Base-by-base conservation (phyloP, 2,329 filamentous ascomycete species). In the Penicillium sclerotigenum region DNA sequence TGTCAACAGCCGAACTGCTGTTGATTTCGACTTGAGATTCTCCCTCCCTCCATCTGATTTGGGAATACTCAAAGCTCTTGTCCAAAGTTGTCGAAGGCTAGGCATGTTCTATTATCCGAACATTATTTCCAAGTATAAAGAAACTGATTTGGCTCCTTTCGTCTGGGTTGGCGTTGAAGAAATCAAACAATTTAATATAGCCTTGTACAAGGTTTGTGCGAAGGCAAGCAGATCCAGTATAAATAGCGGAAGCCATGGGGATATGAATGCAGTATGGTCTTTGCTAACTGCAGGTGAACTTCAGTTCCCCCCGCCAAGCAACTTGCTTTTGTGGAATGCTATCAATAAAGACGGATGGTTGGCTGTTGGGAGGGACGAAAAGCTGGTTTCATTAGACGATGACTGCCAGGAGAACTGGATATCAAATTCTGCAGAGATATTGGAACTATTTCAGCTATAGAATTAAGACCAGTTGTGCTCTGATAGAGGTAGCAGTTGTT, bases 91-190 rank as follows among this genome's bases (percentile, higher is more conserved):
- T 53, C 60, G 59, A 33, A 60, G 36, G 13, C 57, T 66, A 16
- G 68, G 67, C 28, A 62, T 72, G 55, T 66, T 72, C 16, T 60
- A 58, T 52, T 72, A 69, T 54, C 65, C 67, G 2, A 64, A 65
- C 13, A 70, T 71, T 10, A 52, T 71, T 2, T 47, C 58, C 0
- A 57, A 52, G 13, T 65, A 58, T 36, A 10, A 42, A 4, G 31
- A 58, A 10, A 40, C 50, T 1, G 59, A 61, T 5, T 47, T 63
- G 4, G 36, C 47, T 3, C 22, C 59, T 2, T 68, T 61, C 50
- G 48, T 65, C 29, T 67, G 66, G 63, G 57, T 65, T 5, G 28
- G 62, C 1, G 55, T 70, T 24, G 70, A 72, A 45, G 69, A 72
- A 41, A 52, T 65, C 3, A 72, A 72, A 56, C 60, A 64, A 2